phyloP scores from a whole-genome alignment of 139 green algal species.

The Picochlorum costavermella region DNA sequence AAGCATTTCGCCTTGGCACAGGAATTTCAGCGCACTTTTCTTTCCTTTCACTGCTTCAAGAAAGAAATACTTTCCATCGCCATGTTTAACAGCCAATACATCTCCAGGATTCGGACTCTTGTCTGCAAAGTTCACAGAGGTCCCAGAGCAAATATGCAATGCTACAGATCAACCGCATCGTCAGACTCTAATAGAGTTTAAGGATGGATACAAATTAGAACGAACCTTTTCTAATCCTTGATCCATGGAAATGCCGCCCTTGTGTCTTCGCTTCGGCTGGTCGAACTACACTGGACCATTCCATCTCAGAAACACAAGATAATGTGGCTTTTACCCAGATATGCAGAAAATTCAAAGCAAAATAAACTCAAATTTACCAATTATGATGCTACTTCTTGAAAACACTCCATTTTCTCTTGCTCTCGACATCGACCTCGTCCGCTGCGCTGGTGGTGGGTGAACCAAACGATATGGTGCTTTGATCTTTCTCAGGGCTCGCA shows the following conservation, averaged over 20 bases:
- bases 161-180: too few species aligned
- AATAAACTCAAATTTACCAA: background rate
- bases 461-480: background rate
- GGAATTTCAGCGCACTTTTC: background rate
- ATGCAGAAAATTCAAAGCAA: background rate
- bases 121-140: too few species aligned
- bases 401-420: conserved; percentile 1
- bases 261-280: too few species aligned
- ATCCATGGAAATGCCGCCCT: too few species aligned
- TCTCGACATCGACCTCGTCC: background rate
- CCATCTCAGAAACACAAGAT: too few species aligned
- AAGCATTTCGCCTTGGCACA: conserved; percentile 1
- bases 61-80: background rate
- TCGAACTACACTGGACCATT: too few species aligned
- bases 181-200: too few species aligned
- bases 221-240: too few species aligned
- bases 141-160: too few species aligned
- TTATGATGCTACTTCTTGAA: conserved; percentile 5
- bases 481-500: background rate
- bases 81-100: background rate
- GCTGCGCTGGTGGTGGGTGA: background rate
- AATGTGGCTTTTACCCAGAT: too few species aligned
- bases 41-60: background rate
- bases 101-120: too few species aligned
- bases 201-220: too few species aligned